Percentiles rank a stretch among this genome's conserved stretches.
phyloP scores from a whole-genome alignment of 768 basidiomycete genomes.

The Boletus edulis region DNA sequence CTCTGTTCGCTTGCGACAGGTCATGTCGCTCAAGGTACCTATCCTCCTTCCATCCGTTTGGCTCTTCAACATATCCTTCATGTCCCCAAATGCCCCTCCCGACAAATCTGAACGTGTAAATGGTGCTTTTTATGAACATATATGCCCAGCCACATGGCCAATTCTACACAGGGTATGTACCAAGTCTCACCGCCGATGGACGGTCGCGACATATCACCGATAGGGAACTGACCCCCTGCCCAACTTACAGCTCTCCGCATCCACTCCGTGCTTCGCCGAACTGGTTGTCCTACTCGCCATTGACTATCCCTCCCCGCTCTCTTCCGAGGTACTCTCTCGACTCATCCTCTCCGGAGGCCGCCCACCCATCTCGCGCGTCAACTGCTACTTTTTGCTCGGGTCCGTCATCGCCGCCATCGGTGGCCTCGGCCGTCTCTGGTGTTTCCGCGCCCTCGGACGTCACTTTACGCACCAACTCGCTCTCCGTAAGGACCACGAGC shows the following conservation, averaged over 20 bases:
- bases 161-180: conserved; percentile 22
- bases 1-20: not conserved
- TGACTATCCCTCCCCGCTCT: conserved; percentile 13
- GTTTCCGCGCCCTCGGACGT: conserved; percentile 31
- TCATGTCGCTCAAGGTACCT: conserved; percentile 22
- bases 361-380: conserved; percentile 20
- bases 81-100: conserved; percentile 19
- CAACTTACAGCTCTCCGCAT: conserved; percentile 20
- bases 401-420: conserved; percentile 28
- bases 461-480: conserved; percentile 37
- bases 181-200: no score
- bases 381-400: conserved; percentile 31
- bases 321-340: conserved; percentile 21
- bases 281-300: conserved; percentile 18
- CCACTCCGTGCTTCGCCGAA: conserved; percentile 30
- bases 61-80: conserved; percentile 29
- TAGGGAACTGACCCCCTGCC: conserved; percentile 3
- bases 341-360: conserved; percentile 15
- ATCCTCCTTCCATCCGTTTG: conserved; percentile 26
- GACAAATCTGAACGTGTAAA: conserved; percentile 17
- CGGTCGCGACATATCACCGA: not conserved
- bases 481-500: conserved; percentile 27
- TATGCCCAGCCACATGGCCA: conserved; percentile 23
- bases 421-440: conserved; percentile 35
- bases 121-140: conserved; percentile 21